phyloP scores from a whole-genome alignment of 441 rosid genomes.

The Dalechampia spathulata region DNA sequence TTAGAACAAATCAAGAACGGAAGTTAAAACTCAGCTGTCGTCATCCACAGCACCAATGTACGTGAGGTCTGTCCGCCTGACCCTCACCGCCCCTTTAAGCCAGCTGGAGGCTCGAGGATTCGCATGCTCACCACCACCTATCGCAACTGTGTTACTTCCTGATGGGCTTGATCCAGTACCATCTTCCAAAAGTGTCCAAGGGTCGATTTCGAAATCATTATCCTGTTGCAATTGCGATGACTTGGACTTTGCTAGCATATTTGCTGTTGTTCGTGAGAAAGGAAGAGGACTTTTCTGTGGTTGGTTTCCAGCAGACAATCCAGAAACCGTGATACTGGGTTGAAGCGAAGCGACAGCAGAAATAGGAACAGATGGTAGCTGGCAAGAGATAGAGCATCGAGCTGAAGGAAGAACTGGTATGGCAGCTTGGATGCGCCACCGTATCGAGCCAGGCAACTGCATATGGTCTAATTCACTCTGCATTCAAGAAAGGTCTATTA shows the following conservation, averaged over 20 bases:
- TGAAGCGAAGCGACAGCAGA: constrained; percentile 62
- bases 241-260: constrained; percentile 49
- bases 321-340: constrained; percentile 36
- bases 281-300: constrained; percentile 40
- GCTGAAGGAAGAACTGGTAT: constrained; percentile 74
- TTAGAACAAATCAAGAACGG: constrained; percentile 24
- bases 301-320: constrained; percentile 33
- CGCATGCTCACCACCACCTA: constrained; percentile 53
- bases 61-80: constrained; percentile 80
- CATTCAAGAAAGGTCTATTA: constrained; percentile 20
- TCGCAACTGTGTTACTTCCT: constrained; percentile 38
- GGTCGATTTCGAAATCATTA: constrained; percentile 64
- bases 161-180: constrained; percentile 73
- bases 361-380: constrained; percentile 57
- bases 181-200: constrained; percentile 96
- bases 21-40: constrained; percentile 55
- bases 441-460: constrained; percentile 82
- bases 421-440: constrained; percentile 96
- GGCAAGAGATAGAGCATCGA: constrained; percentile 60
- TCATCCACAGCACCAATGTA: constrained; percentile 91
- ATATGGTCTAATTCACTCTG: constrained; percentile 89
- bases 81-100: constrained; percentile 92
- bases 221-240: constrained; percentile 44
- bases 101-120: constrained; percentile 85
- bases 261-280: constrained; percentile 34